Conservation (phyloP, 345 rosid genomes). For the Hirschfeldia incana region DNA sequence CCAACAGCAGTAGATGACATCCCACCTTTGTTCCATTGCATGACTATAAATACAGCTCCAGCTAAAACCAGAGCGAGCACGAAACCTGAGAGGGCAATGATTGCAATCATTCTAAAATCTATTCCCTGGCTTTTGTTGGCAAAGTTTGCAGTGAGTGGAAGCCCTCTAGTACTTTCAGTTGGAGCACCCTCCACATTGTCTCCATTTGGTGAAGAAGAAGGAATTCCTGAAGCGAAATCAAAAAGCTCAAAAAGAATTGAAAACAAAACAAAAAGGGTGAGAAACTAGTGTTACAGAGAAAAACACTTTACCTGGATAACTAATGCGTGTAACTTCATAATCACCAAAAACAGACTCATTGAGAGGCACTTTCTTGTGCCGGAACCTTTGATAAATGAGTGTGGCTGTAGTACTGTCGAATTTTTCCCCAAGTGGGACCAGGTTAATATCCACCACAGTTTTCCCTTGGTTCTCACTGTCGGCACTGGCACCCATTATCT, state of each 20-base stretch:
- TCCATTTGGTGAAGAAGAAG: slow-evolving; percentile 77
- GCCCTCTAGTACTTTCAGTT: slow-evolving; percentile 62
- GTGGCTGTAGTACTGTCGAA: slow-evolving; percentile 94
- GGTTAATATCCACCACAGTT: slow-evolving; percentile 79
- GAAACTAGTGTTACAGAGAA: slow-evolving; percentile 21
- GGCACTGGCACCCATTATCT: slow-evolving; percentile 97
- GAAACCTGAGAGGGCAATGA: slow-evolving; percentile 76
- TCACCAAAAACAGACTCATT: slow-evolving; percentile 77
- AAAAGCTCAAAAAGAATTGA: slow-evolving; percentile 26
- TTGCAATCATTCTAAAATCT: slow-evolving; percentile 66
- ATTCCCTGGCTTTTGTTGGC: slow-evolving; percentile 65
- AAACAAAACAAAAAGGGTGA: neutral
- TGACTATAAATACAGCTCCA: slow-evolving; percentile 63
- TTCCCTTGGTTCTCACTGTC: slow-evolving; percentile 88
- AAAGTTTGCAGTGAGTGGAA: slow-evolving; percentile 70
- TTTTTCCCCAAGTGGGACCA: slow-evolving; percentile 97
- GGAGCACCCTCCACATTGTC: slow-evolving; percentile 61
- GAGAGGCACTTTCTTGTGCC: slow-evolving; percentile 72
- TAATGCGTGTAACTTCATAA: slow-evolving; percentile 71
- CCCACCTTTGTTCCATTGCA: slow-evolving; percentile 79
- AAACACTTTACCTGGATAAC: slow-evolving; percentile 75
- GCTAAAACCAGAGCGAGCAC: slow-evolving; percentile 71
- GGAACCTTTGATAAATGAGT: slow-evolving; percentile 76
- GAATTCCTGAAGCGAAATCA: slow-evolving; percentile 57
- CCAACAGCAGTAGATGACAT: slow-evolving; percentile 89